Conservation (phyloP, 148 eudicot genomes). For the Fagopyrum esculentum region DNA sequence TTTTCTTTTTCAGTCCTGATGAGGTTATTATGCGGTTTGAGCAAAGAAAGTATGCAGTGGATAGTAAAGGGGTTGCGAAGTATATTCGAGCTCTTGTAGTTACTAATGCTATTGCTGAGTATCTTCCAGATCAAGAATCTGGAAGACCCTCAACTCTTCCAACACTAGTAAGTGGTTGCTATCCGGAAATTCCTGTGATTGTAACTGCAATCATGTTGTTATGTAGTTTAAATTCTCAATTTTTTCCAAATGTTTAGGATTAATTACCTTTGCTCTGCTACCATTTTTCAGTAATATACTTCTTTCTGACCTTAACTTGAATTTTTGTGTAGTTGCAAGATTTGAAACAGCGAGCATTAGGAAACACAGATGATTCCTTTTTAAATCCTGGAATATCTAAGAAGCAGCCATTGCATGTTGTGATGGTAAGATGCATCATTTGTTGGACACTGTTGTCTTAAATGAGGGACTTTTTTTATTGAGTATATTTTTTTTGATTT, state of each 20-base stretch:
- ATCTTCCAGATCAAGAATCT: conserved; percentile 83
- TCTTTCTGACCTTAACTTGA: not conserved
- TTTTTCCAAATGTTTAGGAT: not conserved
- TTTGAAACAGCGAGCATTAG: conserved; percentile 80
- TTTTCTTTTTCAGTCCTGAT: conserved; percentile 65
- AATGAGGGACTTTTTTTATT: not conserved
- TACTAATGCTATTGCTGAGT: conserved; percentile 81
- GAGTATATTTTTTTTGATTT: not conserved
- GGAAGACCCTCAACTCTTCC: conserved; percentile 94
- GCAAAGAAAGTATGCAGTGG: conserved; percentile 62
- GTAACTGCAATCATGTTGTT: not conserved
- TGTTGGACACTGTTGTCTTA: not conserved
- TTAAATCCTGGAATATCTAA: conserved; percentile 78
- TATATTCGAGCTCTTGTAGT: conserved; percentile 86
- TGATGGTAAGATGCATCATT: conserved; percentile 62
- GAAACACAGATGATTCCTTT: conserved; percentile 61
- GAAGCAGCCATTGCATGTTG: conserved; percentile 96
- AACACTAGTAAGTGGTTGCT: conserved; percentile 43
- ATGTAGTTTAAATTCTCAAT: not conserved
- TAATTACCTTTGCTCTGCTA: not conserved
- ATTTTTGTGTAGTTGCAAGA: conserved; percentile 65
- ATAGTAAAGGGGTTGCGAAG: conserved; percentile 81
- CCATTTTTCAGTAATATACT: not conserved
- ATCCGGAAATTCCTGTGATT: not conserved
- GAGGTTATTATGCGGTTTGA: conserved; percentile 79